Evolutionary conservation across 2,329 filamentous ascomycete species (phyloP), one percentile per base, ranked within the genome.

Genomic region (Polychaeton citri): DNA sequence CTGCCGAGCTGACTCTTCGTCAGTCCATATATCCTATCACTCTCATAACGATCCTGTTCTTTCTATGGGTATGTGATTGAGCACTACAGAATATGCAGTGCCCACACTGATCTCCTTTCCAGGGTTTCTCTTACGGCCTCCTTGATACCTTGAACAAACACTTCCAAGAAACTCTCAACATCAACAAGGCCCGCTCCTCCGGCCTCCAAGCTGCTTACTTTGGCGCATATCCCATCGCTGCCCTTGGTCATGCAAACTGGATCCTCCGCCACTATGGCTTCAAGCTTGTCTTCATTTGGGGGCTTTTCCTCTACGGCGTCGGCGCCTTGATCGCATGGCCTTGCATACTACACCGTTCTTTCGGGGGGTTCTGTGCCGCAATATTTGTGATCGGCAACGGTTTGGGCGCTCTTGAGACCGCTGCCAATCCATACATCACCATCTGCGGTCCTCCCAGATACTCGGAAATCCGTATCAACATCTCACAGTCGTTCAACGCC

Each of bases 11-110:
- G 42, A 81, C 76, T 0, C 53, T 82, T 19, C 65, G 74, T 35
- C 67, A 81, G 49, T 83, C 78, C 9, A 64, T 84, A 36, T 71
- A 71, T 45, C 80, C 79, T 3, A 66, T 83, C 32, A 62, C 64
- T 37, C 65, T 85, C 4, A 79, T 83, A 35, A 79, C 74, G 0
- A 61, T 76, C 33, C 57, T 79, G 1, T 79, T 78, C 60, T 77
- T 79, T 52, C 65, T 79, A 16, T 77, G 73, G 73, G 71, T 64
- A 52, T 30, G 54, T 32, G 30, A 26, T 8, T 19, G 15, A 10
- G 15, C 20, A 16, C 28, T 17, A 16, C 6, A 21, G 12, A 10
- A 2, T 5, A 28, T 9, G 28, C 20, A 9, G n/a, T 30, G 12
- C 8, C 21, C 15, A 16, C 9, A 20, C 12, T 33, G 35, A 39